These are phyloP conservation scores for Gelatoporia subvermispora DNA, from an alignment of 768 basidiomycete genomes.

Conservation along the genomic window DNA sequence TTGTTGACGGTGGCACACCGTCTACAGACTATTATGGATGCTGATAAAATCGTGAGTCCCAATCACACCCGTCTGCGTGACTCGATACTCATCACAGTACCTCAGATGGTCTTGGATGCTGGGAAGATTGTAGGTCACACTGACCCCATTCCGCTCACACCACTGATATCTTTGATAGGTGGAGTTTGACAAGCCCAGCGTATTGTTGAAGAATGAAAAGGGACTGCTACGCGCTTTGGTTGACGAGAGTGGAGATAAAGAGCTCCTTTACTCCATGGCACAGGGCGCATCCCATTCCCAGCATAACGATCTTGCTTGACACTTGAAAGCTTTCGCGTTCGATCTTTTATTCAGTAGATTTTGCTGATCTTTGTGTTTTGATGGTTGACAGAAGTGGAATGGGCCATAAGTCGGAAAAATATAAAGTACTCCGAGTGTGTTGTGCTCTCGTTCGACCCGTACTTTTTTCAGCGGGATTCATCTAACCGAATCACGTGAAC, in stretches of 20 bases:
- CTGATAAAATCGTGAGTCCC: slow-evolving; percentile 47
- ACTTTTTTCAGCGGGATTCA: too few relatives aligned
- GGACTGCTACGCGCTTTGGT: slow-evolving; percentile 51
- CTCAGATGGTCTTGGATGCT: slow-evolving; percentile 40
- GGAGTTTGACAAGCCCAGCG: slow-evolving; percentile 49
- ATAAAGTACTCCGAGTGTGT: too few relatives aligned
- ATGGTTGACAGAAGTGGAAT: too few relatives aligned
- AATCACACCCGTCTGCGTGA: neutral
- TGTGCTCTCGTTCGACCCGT: too few relatives aligned
- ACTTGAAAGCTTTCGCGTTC: too few relatives aligned
- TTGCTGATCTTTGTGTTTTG: too few relatives aligned
- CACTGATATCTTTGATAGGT: too few relatives aligned
- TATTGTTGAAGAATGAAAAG: slow-evolving; percentile 46
- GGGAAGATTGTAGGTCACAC: slow-evolving; percentile 30
- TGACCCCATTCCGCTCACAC: neutral
- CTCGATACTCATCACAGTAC: neutral
- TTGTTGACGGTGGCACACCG: slow-evolving; percentile 61
- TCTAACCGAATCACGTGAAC: too few relatives aligned
- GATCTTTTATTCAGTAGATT: too few relatives aligned
- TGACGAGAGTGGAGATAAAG: slow-evolving; percentile 52
- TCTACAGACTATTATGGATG: slow-evolving; percentile 56
- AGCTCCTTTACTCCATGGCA: slow-evolving; percentile 41
- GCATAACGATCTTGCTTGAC: too few relatives aligned
- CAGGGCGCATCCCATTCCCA: neutral
- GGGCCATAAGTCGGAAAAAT: too few relatives aligned